Evolutionary conservation across 441 rosid genomes (phyloP).

Genomic region (Hura crepitans): DNA sequence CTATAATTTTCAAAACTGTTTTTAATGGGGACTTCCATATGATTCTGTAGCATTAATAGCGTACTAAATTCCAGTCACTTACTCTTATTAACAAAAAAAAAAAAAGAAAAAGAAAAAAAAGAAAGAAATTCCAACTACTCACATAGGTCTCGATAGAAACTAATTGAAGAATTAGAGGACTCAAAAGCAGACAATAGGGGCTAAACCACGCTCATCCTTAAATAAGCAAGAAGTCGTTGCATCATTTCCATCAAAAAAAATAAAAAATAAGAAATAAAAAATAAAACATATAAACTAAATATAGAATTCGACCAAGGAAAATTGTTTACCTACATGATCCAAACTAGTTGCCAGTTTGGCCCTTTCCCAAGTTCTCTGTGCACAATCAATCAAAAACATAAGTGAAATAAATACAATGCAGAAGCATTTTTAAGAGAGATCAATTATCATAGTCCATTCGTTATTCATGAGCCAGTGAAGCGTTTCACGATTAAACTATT

Average conservation of each 20-base stretch:
- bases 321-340: slow-evolving; percentile 61
- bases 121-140: too few relatives aligned
- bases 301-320: too few relatives aligned
- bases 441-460: neutral
- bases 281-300: too few relatives aligned
- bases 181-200: neutral
- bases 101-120: too few relatives aligned
- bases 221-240: neutral
- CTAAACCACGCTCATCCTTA: neutral
- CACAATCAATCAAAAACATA: slow-evolving; percentile 17
- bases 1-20: neutral
- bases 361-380: slow-evolving; percentile 94
- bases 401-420: neutral
- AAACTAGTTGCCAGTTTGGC: slow-evolving; percentile 72
- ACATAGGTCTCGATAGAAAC: neutral
- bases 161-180: neutral
- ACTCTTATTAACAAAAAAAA: too few relatives aligned
- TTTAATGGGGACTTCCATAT: neutral
- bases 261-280: too few relatives aligned
- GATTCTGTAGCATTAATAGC: neutral
- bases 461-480: neutral
- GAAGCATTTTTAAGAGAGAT: slow-evolving; percentile 9
- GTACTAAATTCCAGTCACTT: neutral
- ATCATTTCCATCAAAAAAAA: slow-evolving; percentile 6
- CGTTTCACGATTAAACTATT: neutral